Percentiles rank a stretch among this genome's conserved stretches.
Conservation (phyloP, 352 stramenopile genomes). For the Globisporangium paroecandrum region DNA sequence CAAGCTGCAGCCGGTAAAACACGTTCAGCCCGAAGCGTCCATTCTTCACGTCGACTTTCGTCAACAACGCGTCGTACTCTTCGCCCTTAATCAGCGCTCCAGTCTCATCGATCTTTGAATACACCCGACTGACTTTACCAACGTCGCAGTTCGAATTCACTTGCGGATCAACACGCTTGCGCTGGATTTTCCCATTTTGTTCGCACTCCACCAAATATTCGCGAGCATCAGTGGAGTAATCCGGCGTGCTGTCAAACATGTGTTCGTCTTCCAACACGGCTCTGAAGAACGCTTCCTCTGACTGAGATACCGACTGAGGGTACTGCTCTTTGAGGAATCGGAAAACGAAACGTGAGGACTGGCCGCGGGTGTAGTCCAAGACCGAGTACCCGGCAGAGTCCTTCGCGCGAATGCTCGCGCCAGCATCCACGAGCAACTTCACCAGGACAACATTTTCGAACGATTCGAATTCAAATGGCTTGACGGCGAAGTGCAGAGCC, state of each 20-base stretch:
- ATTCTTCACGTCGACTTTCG: constrained; percentile 76
- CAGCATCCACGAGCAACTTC: constrained; percentile 40
- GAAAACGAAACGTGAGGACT: constrained; percentile 58
- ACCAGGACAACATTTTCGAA: constrained; percentile 63
- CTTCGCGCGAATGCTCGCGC: constrained; percentile 30
- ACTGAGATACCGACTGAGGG: constrained; percentile 23
- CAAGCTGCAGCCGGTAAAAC: constrained; percentile 74
- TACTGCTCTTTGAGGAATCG: constrained; percentile 40
- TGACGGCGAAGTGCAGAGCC: constrained; percentile 56
- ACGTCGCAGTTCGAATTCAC: constrained; percentile 62
- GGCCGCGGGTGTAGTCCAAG: constrained; percentile 52
- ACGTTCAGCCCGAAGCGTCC: constrained; percentile 71
- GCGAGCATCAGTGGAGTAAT: constrained; percentile 45
- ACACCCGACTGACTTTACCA: constrained; percentile 46
- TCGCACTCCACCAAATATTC: constrained; percentile 55
- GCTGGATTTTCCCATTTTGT: constrained; percentile 49
- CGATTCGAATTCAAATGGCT: constrained; percentile 52
- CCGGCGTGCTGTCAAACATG: constrained; percentile 29
- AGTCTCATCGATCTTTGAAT: constrained; percentile 24
- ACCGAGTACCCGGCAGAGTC: constrained; percentile 38
- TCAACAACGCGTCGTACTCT: constrained; percentile 55
- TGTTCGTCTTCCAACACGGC: constrained; percentile 20
- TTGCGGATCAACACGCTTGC: constrained; percentile 35
- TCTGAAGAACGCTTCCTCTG: constrained; percentile 31
- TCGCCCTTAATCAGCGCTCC: constrained; percentile 29